Base-by-base conservation (phyloP, 179 eudicot genomes). In the Drosera spatulata region DNA sequence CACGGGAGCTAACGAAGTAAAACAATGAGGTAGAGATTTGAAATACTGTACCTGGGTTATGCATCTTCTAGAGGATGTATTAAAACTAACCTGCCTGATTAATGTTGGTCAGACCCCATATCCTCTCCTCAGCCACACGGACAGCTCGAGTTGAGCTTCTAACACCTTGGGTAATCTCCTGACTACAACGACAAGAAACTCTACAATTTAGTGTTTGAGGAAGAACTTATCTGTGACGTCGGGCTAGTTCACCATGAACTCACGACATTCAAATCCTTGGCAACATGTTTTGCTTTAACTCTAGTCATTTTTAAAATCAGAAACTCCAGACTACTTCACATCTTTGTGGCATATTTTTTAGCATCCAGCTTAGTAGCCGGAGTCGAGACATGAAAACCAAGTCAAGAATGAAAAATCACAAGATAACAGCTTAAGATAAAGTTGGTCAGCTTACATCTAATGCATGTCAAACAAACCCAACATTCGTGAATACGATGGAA, bases 81-180 rank as follows among this genome's bases (percentile, higher is more conserved):
- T 22, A 22, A 22, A 22, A 47, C 60, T 69, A 73, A 91, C 98
- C 96, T 85, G 76, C 58, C 41, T 80, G 80, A 60, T 70, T 66
- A 75, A 72, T 65, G 70, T 82, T 82, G 48, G 96, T 74, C 57
- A 85, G 77, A 40, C 70, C 61, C 33, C 82, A 79, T 72, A 85
- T 71, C 62, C 73, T 84, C 65, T 88, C 98, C 69, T 88, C 91
- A 41, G 96, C 98, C 58, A 73, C 11, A 56, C 82, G 84, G 44
- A 91, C 91, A 65, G 80, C 91, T 62, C 85, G 86, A 44, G 98
- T 85, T 6, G 95, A 88, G 71, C 82, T 79, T 71, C 66, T 80
- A 57, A 91, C 91, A 47, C 98, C 95, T 76, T 79, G 84, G 44
- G 88, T 85, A 74, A 91, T 69, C 57, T 69, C 95, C 78, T 91